These are phyloP conservation scores for Aspergillus awamori DNA, from an alignment of 2,329 filamentous ascomycete species.

Conservation along the genomic window DNA sequence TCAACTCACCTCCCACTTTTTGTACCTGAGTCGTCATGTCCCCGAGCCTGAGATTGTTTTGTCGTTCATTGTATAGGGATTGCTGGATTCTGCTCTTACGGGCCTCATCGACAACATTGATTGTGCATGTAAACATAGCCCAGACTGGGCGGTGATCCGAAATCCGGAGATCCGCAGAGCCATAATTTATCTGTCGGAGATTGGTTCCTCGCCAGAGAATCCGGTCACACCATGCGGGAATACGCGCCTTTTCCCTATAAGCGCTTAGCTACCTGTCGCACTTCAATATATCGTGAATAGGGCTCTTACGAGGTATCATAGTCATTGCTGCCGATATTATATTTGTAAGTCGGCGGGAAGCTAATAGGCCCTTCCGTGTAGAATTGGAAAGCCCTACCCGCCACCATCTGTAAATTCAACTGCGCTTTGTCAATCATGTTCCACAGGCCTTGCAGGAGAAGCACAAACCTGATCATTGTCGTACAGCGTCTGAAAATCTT, in stretches of 20 bases:
- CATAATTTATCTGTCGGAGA: slow-evolving; percentile 80
- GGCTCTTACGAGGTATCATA: slow-evolving; percentile 82
- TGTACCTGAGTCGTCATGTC: slow-evolving; percentile 26
- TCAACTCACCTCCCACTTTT: slow-evolving; percentile 70
- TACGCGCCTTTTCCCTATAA: slow-evolving; percentile 82
- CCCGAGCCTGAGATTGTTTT: slow-evolving; percentile 55
- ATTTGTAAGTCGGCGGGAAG: slow-evolving; percentile 95
- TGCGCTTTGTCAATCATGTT: slow-evolving; percentile 36
- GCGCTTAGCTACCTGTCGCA: slow-evolving; percentile 31
- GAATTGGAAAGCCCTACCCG: slow-evolving; percentile 82
- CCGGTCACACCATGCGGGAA: slow-evolving; percentile 96
- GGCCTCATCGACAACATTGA: slow-evolving; percentile 77
- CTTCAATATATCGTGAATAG: neutral
- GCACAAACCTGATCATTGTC: slow-evolving; percentile 80
- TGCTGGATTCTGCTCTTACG: slow-evolving; percentile 72
- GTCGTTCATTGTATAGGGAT: slow-evolving; percentile 71
- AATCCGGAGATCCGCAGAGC: slow-evolving; percentile 78
- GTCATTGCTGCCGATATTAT: slow-evolving; percentile 80
- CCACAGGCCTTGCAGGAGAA: slow-evolving; percentile 4
- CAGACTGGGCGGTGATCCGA: slow-evolving; percentile 97
- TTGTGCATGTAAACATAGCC: slow-evolving; percentile 80
- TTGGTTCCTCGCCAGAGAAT: slow-evolving; percentile 84
- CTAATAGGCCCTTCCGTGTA: slow-evolving; percentile 88
- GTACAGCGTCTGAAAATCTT: slow-evolving; percentile 77
- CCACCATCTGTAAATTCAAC: slow-evolving; percentile 95